These are phyloP conservation scores for Phytophthora ohioensis DNA, from an alignment of 352 stramenopile genomes.

Conservation along the genomic window DNA sequence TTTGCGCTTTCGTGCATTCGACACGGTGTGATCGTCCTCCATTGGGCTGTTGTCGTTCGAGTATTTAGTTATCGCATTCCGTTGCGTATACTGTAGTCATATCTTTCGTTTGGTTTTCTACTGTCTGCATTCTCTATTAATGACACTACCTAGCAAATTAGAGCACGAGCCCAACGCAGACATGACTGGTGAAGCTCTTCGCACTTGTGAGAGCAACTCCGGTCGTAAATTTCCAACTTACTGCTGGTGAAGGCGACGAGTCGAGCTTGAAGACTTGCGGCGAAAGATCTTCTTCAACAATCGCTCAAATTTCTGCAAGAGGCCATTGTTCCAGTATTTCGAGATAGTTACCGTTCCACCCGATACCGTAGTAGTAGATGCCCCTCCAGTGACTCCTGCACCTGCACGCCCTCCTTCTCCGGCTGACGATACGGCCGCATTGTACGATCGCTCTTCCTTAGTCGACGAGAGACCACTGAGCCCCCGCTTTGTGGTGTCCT, in stretches of 20 bases:
- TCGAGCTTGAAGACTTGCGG: background rate
- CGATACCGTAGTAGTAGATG: background rate
- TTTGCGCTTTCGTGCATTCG: too few relatives aligned
- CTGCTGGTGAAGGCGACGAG: conserved; percentile 8
- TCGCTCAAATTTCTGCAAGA: conserved; percentile 12
- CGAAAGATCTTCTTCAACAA: conserved; percentile 7
- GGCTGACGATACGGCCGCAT: conserved; percentile 5
- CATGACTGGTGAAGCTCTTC: too few relatives aligned
- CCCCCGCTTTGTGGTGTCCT: background rate
- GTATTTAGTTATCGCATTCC: too few relatives aligned
- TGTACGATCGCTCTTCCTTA: conserved; percentile 13
- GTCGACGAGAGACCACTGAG: background rate
- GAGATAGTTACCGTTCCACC: conserved; percentile 9
- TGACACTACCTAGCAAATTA: too few relatives aligned
- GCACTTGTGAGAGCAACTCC: too few relatives aligned
- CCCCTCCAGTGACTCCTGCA: conserved; percentile 10
- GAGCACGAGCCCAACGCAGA: too few relatives aligned
- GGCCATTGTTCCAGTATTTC: conserved; percentile 26
- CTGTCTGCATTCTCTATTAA: too few relatives aligned
- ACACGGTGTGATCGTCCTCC: too few relatives aligned
- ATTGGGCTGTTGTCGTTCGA: too few relatives aligned
- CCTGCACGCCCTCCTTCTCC: conserved; percentile 20
- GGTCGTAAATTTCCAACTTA: background rate
- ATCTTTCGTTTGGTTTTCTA: too few relatives aligned
- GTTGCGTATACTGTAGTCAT: too few relatives aligned